Conservation (phyloP, 345 rosid genomes). For the Eutrema yunnanense region DNA sequence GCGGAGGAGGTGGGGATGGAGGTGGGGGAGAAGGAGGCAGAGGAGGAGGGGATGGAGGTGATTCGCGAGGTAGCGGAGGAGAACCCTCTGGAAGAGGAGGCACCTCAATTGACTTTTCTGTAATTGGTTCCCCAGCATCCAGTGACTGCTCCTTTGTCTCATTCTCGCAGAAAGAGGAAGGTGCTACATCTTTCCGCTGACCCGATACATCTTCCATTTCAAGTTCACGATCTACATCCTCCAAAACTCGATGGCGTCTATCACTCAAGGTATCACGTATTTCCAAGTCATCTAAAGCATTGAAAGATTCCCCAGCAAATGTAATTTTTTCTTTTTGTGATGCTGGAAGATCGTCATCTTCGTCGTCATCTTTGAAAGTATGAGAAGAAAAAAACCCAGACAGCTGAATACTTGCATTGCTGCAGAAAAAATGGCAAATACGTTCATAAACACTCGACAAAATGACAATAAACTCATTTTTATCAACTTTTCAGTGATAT, state of each 20-base stretch:
- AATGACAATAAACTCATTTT: neutral
- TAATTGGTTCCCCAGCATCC: conserved; percentile 32
- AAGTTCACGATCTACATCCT: conserved; percentile 92
- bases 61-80: conserved; percentile 59
- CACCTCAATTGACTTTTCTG: conserved; percentile 28
- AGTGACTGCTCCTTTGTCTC: conserved; percentile 37
- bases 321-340: conserved; percentile 30
- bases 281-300: conserved; percentile 44
- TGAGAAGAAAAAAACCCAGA: conserved; percentile 67
- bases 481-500: neutral
- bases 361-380: conserved; percentile 70
- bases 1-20: conserved; percentile 36
- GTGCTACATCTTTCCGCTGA: conserved; percentile 49
- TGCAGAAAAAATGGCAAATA: conserved; percentile 27
- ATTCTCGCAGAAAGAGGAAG: conserved; percentile 34
- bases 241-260: conserved; percentile 67
- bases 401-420: conserved; percentile 92
- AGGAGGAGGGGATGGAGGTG: conserved; percentile 67
- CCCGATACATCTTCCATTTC: conserved; percentile 97
- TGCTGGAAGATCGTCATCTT: conserved; percentile 51
- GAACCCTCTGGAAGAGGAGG: conserved; percentile 44
- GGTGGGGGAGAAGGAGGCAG: conserved; percentile 61
- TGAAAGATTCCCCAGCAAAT: conserved; percentile 38
- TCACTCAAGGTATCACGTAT: conserved; percentile 44
- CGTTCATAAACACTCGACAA: neutral